These are phyloP conservation scores for Lepidium sativum DNA, from an alignment of 345 rosid species.

Conservation along the genomic window DNA sequence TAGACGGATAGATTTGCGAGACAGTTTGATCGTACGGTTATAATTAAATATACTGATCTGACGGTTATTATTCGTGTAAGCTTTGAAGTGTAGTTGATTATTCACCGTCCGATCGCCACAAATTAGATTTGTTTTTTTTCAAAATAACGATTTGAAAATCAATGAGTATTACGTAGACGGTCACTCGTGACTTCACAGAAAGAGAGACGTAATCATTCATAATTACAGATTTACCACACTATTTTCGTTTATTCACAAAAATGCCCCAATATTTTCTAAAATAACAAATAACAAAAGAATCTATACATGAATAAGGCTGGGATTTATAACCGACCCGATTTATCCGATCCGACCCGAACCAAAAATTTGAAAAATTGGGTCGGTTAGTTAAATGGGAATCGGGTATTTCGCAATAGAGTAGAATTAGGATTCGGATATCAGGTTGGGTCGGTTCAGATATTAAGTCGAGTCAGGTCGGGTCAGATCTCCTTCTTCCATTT, in stretches of 20 bases:
- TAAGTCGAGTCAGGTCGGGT: no score
- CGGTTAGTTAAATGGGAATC: no score
- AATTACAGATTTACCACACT: neutral
- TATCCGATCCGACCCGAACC: no score
- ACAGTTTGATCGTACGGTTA: constrained; percentile 39
- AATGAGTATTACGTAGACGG: constrained; percentile 20
- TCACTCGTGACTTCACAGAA: neutral
- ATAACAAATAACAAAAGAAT: neutral
- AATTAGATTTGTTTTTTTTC: neutral
- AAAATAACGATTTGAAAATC: neutral
- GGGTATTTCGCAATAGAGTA: no score
- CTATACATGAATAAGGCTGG: neutral
- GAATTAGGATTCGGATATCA: no score
- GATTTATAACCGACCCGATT: neutral
- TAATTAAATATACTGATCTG: constrained; percentile 20
- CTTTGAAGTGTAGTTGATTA: neutral
- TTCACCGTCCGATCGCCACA: constrained; percentile 43
- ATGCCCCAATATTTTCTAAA: neutral
- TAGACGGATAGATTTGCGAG: constrained; percentile 52
- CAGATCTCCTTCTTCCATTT: no score
- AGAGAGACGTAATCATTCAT: neutral
- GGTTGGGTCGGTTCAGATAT: no score
- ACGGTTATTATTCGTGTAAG: constrained; percentile 49
- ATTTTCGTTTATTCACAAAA: neutral
- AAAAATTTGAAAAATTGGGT: no score